Base-by-base conservation (phyloP, 2,329 filamentous ascomycete species). In the Aspergillus neoniger region DNA sequence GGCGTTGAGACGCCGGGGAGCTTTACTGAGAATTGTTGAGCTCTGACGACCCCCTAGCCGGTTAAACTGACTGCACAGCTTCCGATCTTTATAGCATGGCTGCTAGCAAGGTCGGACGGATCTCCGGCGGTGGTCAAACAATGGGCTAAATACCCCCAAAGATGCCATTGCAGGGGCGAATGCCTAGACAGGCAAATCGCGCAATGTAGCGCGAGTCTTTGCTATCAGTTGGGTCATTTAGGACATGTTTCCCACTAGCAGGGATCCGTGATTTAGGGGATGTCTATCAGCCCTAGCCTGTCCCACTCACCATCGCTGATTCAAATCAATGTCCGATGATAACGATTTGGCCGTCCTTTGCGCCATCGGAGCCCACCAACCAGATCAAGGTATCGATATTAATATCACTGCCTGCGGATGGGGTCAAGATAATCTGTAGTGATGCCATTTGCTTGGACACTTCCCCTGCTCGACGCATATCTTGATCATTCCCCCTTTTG, bases 371-470 rank as follows among this genome's bases (percentile, higher is more conserved):
- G 5, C 17, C 38, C 14, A 25, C 47, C 47, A 50, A 28, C 25
- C 47, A 50, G 8, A 17, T 12, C 47, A 15, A 25, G 28, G 7
- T n/a, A 9, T 12, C 7, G n/a, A 50, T 9, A 55, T 55, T 44
- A 43, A 30, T 12, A 6, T n/a, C 49, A 9, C 1, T 36, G 50
- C n/a, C 38, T 23, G 49, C 5, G 28, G 36, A 39, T 39, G 36
- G 30, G 50, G 50, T 52, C 51, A 39, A 21, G 39, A 47, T 55
- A 44, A 47, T 55, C 28, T 2, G 9, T 12, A 36, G 21, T 55
- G 53, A 55, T 44, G 39, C 53, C 53, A 55, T 55, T 55, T 25
- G 53, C 23, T 39, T 36, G 21, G 28, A 30, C 10, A 5, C 32
- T 12, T 36, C 12, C 32, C 32, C 32, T 36, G 32, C 32, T 36